Evolutionary conservation across 768 basidiomycete genomes (phyloP).

Genomic region (Nevesoporus exiguus): DNA sequence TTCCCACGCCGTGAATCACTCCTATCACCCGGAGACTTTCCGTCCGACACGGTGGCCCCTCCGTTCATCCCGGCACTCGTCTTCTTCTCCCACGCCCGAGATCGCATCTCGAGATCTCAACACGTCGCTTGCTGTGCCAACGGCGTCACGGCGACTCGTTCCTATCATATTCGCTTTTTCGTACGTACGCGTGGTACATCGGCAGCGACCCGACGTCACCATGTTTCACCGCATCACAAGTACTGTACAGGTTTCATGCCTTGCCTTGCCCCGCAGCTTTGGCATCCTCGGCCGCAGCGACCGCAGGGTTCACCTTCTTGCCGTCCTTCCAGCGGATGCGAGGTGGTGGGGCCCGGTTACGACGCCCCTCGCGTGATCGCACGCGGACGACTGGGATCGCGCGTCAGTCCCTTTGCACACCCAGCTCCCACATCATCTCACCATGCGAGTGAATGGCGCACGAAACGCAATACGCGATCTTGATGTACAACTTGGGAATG

Average conservation of each 20-base stretch:
- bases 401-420: neutral
- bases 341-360: slow-evolving; percentile 97
- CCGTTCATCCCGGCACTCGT: slow-evolving; percentile 15
- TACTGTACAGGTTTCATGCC: slow-evolving; percentile 33
- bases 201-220: neutral
- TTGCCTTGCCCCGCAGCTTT: slow-evolving; percentile 56
- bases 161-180: neutral
- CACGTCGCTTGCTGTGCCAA: too few species aligned
- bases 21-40: slow-evolving; percentile 20
- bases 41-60: slow-evolving; percentile 24
- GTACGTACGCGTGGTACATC: neutral
- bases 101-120: too few species aligned
- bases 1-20: slow-evolving; percentile 21
- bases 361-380: slow-evolving; percentile 89
- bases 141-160: too few species aligned
- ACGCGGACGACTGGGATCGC: slow-evolving; percentile 82
- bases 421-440: slow-evolving; percentile 35
- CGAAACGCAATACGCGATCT: slow-evolving; percentile 97
- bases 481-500: slow-evolving; percentile 96
- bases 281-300: slow-evolving; percentile 87
- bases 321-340: slow-evolving; percentile 94
- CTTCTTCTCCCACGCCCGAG: slow-evolving; percentile 1
- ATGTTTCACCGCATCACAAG: neutral
- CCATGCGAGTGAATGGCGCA: slow-evolving; percentile 99
- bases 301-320: slow-evolving; percentile 95